These are phyloP conservation scores for Apiotrichum laibachii DNA, from an alignment of 1,284 basidiomycete genomes.

Conservation along the genomic window DNA sequence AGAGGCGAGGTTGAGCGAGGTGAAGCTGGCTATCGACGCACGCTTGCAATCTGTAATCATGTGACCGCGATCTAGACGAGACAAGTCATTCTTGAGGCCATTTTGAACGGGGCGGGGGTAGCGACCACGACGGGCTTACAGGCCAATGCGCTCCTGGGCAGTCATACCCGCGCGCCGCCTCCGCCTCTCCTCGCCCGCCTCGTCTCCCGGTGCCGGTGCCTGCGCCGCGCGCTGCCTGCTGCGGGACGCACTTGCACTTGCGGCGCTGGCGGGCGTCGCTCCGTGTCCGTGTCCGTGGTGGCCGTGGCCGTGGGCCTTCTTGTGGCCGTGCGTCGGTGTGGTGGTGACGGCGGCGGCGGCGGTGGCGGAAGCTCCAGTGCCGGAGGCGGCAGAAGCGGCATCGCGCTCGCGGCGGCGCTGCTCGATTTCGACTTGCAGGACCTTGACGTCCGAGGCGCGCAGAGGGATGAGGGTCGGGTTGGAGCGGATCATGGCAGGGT, in stretches of 20 bases:
- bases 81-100: not conserved
- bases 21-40: no score
- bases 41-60: no score
- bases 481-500: conserved; percentile 41
- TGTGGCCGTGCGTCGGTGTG: not conserved
- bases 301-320: not conserved
- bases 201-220: conserved; percentile 3
- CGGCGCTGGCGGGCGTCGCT: not conserved
- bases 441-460: conserved; percentile 42
- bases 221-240: not conserved
- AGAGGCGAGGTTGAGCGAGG: no score
- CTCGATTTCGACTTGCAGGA: conserved; percentile 43
- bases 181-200: conserved; percentile 10
- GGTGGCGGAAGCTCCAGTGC: not conserved
- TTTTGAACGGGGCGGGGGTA: no score
- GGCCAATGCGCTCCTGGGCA: conserved; percentile 15
- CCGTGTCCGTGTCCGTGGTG: no score
- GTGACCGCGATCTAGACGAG: not conserved
- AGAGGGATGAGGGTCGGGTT: conserved; percentile 48
- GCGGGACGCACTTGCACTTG: conserved; percentile 14
- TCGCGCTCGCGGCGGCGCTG: conserved; percentile 26
- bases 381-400: not conserved
- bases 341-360: not conserved
- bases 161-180: conserved; percentile 14
- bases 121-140: not conserved